These are phyloP conservation scores for Erodium maritimum DNA, from an alignment of 345 rosid species.

Conservation along the genomic window DNA sequence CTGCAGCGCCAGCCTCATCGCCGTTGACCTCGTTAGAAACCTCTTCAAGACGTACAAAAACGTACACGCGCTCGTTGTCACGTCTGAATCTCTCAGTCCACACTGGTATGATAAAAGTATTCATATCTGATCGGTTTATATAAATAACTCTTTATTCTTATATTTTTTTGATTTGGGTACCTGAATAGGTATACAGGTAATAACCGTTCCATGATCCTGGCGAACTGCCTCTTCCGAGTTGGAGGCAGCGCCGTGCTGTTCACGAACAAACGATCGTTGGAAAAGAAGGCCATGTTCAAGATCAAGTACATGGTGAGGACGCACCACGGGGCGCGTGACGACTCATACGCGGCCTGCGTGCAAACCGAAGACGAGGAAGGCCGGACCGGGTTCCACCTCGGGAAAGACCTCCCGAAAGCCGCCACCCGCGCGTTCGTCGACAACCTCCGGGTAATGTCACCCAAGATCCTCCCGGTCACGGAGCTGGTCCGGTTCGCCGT, in stretches of 20 bases:
- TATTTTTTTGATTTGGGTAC: too few species aligned
- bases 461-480: conserved; percentile 61
- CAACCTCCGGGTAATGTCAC: conserved; percentile 55
- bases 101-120: too few species aligned
- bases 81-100: conserved; percentile 74
- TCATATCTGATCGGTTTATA: too few species aligned
- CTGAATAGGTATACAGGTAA: conserved; percentile 81
- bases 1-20: conserved; percentile 78
- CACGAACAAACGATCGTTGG: conserved; percentile 49
- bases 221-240: conserved; percentile 66
- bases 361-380: conserved; percentile 71
- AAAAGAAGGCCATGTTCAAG: conserved; percentile 45
- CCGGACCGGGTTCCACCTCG: conserved; percentile 51
- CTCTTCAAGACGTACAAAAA: conserved; percentile 45
- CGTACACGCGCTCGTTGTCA: conserved; percentile 39
- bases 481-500: conserved; percentile 49
- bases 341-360: conserved; percentile 51
- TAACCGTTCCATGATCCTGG: conserved; percentile 73
- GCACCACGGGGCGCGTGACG: conserved; percentile 75
- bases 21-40: conserved; percentile 54
- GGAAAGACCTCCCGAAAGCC: conserved; percentile 55
- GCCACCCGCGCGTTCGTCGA: conserved; percentile 71
- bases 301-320: conserved; percentile 68
- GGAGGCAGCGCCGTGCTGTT: conserved; percentile 74
- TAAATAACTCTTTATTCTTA: too few species aligned